Evolutionary conservation across 352 stramenopile genomes (phyloP), one percentile per base, ranked within the genome.

Genomic region (Globisporangium cylindrosporum): DNA sequence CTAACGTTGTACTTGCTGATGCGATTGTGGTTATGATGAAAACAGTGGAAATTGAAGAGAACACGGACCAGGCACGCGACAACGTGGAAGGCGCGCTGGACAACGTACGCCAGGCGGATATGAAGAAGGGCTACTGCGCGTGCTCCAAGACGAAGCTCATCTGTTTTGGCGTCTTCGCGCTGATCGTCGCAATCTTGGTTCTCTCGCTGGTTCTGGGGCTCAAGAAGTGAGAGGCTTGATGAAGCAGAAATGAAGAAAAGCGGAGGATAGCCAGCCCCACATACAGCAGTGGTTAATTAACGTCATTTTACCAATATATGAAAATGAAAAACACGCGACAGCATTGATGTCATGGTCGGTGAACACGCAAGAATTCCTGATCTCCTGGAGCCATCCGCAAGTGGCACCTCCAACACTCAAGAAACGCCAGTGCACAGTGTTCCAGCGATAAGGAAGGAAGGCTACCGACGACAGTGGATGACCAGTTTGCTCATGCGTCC

Each of bases 121-220:
- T 55, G 24, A 86, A 82, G 71, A 74, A 69, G 48, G 53, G 72
- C n/a, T 79, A 84, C 59, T 89, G 82, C 67, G 75, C 75, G 60
- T 89, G 80, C 59, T 82, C 77, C 22, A 83, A 86, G 73, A 84
- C 72, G 15, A 89, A 91, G 73, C 70, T 87, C 36, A 86, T 88
- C 66, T 89, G 77, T 58, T 74, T 77, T 41, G 79, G 75, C 22
- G 64, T 86, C 41, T 86, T 89, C 58, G 66, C 69, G 24, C 63
- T 91, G 18, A 59, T 91, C 41, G 70, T 91, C 58, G 54, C 73
- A 34, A 68, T 83, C 20, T 71, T 86, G 59, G 70, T 88, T 62
- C 69, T 91, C 41, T 73, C 73, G 32, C 74, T 91, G 27, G 61
- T 88, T 27, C 59, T 72, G 41, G 64, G 73, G 0, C 72, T 88